Percentiles rank a stretch among this genome's conserved stretches.
phyloP scores from a whole-genome alignment of 139 green algal genomes.

The Chlorella sp. region DNA sequence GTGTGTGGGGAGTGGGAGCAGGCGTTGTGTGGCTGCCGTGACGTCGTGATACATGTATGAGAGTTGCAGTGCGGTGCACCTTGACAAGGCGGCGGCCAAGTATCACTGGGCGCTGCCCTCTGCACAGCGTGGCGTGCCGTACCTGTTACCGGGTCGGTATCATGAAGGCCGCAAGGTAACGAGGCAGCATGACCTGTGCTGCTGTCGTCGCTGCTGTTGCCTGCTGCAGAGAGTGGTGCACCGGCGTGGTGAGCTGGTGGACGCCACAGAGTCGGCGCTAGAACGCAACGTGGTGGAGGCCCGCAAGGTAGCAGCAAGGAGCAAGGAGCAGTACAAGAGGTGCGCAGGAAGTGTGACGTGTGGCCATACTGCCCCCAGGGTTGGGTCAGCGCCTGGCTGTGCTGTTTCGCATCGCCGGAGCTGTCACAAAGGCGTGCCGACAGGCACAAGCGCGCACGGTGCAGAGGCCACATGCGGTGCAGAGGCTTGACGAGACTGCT shows the following conservation, averaged over 20 bases:
- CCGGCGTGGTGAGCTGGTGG: constrained; percentile 31
- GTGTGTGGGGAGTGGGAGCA: neutral
- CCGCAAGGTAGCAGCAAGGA: constrained; percentile 16
- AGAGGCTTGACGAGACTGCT: neutral
- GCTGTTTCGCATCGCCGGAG: neutral
- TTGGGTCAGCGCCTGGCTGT: neutral
- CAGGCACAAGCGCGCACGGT: too few relatives aligned
- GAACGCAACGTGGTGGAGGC: constrained; percentile 22
- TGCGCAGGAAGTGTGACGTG: neutral
- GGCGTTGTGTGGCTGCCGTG: neutral
- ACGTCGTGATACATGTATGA: neutral
- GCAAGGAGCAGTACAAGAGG: constrained; percentile 38
- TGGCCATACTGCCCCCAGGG: neutral
- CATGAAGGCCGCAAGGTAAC: too few relatives aligned
- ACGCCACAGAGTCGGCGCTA: constrained; percentile 27
- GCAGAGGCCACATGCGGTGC: neutral
- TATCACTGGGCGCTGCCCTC: too few relatives aligned
- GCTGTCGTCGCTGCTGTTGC: neutral
- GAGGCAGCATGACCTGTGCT: neutral
- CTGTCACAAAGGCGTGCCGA: too few relatives aligned
- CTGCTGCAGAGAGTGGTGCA: constrained; percentile 13
- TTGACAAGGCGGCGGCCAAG: neutral
- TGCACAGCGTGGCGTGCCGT: too few relatives aligned
- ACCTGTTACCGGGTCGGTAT: too few relatives aligned
- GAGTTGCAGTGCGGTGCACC: neutral